A percentile compares a stretch with the other conserved stretches of the same genome.
These are phyloP conservation scores for Kurtzmaniella cleridarum DNA, from an alignment of 805 yeast genomes.

Conservation along the genomic window DNA sequence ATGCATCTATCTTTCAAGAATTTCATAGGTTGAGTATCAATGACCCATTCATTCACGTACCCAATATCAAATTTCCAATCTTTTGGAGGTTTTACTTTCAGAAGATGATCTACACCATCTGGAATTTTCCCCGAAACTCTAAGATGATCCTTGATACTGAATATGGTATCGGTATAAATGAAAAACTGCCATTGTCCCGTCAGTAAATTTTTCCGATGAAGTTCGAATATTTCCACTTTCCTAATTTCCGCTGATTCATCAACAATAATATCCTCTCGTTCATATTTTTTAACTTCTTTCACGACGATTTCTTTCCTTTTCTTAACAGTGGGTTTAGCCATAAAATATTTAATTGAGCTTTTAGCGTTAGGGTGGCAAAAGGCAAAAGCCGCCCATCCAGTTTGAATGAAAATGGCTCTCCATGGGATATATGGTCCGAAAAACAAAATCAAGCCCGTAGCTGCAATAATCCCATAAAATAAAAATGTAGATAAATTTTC, in stretches of 20 bases:
- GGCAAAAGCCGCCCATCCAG: slow-evolving; percentile 52
- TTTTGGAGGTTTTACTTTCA: slow-evolving; percentile 58
- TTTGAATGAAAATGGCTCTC: slow-evolving; percentile 48
- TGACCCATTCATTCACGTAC: slow-evolving; percentile 54
- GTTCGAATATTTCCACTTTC: slow-evolving; percentile 72
- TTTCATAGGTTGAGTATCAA: slow-evolving; percentile 47
- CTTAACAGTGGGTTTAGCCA: slow-evolving; percentile 5
- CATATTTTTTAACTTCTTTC: slow-evolving; percentile 27
- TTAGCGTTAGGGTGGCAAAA: slow-evolving; percentile 57
- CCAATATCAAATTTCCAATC: slow-evolving; percentile 67
- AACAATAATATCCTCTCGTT: slow-evolving; percentile 51
- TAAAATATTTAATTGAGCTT: slow-evolving; percentile 16
- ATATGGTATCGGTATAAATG: slow-evolving; percentile 50
- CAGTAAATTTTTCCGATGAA: slow-evolving; percentile 60
- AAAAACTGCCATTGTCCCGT: slow-evolving; percentile 59
- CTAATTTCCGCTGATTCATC: slow-evolving; percentile 61
- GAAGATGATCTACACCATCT: slow-evolving; percentile 51
- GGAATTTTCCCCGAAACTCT: slow-evolving; percentile 50
- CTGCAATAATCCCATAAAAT: slow-evolving; percentile 30
- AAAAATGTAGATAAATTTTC: slow-evolving; percentile 61
- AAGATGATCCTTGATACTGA: slow-evolving; percentile 42
- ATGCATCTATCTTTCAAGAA: slow-evolving; percentile 51
- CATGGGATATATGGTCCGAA: slow-evolving; percentile 57
- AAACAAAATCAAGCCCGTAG: slow-evolving; percentile 36
- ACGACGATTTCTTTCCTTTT: slow-evolving; percentile 22